Percentiles rank a stretch among this genome's conserved stretches.
Evolutionary conservation across 768 basidiomycete species (phyloP).

Genomic region (Kwoniella dendrophila): DNA sequence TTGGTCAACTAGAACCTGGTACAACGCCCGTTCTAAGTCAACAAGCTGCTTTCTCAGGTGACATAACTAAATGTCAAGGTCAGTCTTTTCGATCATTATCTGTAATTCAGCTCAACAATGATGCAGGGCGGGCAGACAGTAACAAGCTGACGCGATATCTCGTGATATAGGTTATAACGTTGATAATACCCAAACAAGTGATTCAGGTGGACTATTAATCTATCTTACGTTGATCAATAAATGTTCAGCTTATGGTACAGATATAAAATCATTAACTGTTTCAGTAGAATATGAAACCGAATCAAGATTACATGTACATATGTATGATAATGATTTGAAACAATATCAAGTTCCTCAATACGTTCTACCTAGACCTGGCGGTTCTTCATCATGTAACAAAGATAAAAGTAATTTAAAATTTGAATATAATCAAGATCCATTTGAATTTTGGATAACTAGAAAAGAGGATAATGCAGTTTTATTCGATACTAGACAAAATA

Average conservation of each 20-base stretch:
- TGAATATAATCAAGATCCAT: conserved; percentile 66
- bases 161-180: conserved; percentile 26
- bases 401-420: conserved; percentile 65
- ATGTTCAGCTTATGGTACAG: conserved; percentile 33
- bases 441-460: conserved; percentile 79
- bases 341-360: conserved; percentile 69
- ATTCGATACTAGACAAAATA: conserved; percentile 70
- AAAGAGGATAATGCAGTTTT: conserved; percentile 63
- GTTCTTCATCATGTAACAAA: neutral
- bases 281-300: conserved; percentile 35
- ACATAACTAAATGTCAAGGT: conserved; percentile 27
- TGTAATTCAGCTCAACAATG: too few species aligned
- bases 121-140: conserved; percentile 11
- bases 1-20: conserved; percentile 8
- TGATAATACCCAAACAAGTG: neutral
- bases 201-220: conserved; percentile 22
- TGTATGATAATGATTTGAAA: conserved; percentile 53
- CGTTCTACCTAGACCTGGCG: conserved; percentile 55
- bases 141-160: too few species aligned
- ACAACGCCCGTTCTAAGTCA: conserved; percentile 9
- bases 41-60: conserved; percentile 25
- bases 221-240: conserved; percentile 8
- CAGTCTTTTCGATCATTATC: neutral
- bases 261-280: conserved; percentile 26
- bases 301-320: conserved; percentile 54